Conservation (phyloP, 805 yeast species). For the Wickerhamiella sorbophila region DNA sequence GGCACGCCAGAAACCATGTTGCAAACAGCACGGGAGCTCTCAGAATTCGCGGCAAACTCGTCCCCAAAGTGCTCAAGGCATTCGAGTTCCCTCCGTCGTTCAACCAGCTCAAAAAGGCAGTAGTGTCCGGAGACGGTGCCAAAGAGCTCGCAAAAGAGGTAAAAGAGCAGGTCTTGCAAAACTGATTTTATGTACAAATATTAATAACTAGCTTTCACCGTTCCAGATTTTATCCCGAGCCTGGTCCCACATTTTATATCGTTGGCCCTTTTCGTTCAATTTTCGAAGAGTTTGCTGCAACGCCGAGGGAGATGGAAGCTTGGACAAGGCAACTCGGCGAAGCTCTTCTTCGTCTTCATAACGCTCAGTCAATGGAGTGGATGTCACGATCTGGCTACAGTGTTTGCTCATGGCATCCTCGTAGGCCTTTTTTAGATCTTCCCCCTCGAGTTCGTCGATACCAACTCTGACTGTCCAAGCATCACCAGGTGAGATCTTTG, state of each 20-base stretch:
- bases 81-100: conserved; percentile 16
- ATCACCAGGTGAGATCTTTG: conserved; percentile 20
- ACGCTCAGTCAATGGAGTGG: conserved; percentile 17
- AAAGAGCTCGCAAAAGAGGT: not conserved
- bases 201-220: not conserved
- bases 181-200: not conserved
- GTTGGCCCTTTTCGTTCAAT: conserved; percentile 22
- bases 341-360: conserved; percentile 15
- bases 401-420: conserved; percentile 18
- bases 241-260: conserved; percentile 15
- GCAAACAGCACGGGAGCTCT: conserved; percentile 12
- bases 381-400: conserved; percentile 19
- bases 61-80: conserved; percentile 20
- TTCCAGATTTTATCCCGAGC: conserved; percentile 14
- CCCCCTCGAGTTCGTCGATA: conserved; percentile 11
- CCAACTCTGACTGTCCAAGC: conserved; percentile 26
- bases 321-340: conserved; percentile 16
- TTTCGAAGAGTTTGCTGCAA: conserved; percentile 21
- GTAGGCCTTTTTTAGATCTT: conserved; percentile 12
- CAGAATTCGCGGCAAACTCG: conserved; percentile 19
- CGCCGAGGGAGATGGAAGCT: conserved; percentile 19
- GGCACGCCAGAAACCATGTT: conserved; percentile 11
- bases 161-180: not conserved
- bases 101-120: conserved; percentile 7
- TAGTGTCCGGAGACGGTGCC: not conserved